Conservation (phyloP, 2,329 filamentous ascomycete species). For the Myriosclerotinia scirpicola region DNA sequence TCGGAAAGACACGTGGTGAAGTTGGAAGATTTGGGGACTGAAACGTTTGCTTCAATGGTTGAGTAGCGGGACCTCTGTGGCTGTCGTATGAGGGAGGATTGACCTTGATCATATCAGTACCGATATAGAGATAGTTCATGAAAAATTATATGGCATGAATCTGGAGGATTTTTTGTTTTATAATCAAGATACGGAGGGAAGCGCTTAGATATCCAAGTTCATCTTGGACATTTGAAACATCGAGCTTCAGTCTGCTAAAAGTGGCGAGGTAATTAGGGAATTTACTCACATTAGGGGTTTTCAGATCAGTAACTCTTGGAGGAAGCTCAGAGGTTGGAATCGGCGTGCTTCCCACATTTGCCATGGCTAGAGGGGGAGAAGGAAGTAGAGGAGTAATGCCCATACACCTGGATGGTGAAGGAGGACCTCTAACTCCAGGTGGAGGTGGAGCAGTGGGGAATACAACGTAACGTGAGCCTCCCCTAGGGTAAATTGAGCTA, state of each 20-base stretch:
- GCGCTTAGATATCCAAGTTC: not conserved
- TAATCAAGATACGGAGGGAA: not conserved
- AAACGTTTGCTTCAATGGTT: not conserved
- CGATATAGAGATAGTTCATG: not conserved
- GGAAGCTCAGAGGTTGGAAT: not conserved
- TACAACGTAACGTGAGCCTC: not conserved
- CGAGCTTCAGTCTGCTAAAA: not conserved
- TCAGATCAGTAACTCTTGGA: not conserved
- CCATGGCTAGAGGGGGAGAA: not conserved
- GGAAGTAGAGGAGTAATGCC: no score
- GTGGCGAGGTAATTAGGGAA: not conserved
- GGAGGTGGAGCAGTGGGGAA: conserved; percentile 7
- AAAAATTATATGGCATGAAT: not conserved
- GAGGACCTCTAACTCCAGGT: not conserved
- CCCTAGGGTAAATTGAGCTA: conserved; percentile 19
- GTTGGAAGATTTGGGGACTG: not conserved
- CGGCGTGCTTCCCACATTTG: no score
- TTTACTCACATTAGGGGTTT: conserved; percentile 1
- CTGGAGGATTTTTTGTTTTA: not conserved
- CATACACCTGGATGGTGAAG: no score
- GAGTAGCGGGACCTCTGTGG: not conserved
- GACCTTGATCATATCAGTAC: conserved; percentile 5
- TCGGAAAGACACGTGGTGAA: not conserved
- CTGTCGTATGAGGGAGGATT: conserved; percentile 26
- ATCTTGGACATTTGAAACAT: not conserved